A percentile compares a stretch with the other conserved stretches of the same genome.
These are phyloP conservation scores for Davidsoniella eucalypti DNA, from an alignment of 2,329 filamentous ascomycete species.

Conservation along the genomic window DNA sequence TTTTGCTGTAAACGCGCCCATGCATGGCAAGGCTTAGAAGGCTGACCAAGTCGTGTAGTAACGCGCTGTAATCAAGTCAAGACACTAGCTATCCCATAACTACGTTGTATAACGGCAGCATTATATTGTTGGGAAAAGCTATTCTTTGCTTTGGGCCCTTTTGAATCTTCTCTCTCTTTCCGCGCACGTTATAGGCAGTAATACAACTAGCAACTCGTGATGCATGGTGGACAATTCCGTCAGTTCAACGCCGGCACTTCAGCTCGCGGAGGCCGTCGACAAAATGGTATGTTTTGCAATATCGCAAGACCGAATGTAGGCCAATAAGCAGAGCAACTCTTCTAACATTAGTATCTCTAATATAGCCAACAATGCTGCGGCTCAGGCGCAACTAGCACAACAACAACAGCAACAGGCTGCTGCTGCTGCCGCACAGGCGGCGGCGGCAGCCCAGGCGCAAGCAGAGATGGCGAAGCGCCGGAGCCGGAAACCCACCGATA, in stretches of 20 bases:
- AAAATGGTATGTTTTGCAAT: constrained; percentile 8
- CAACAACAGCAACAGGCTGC: constrained; percentile 31
- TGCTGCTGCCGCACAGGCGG: constrained; percentile 26
- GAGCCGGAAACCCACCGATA: constrained; percentile 83
- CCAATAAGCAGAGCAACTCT: background rate
- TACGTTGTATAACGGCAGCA: too few relatives aligned
- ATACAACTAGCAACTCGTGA: background rate
- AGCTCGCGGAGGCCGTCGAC: constrained; percentile 4
- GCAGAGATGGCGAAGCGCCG: constrained; percentile 61
- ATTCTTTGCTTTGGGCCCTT: background rate
- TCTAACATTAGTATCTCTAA: background rate
- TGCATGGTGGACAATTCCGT: constrained; percentile 12
- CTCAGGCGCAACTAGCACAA: constrained; percentile 34
- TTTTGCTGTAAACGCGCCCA: too few relatives aligned
- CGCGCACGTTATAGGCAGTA: background rate
- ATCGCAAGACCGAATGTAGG: background rate
- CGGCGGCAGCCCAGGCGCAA: constrained; percentile 33
- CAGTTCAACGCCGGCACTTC: constrained; percentile 11
- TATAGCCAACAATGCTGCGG: constrained; percentile 21
- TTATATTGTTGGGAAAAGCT: too few relatives aligned
- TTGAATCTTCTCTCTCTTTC: background rate
- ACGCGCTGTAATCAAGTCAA: too few relatives aligned
- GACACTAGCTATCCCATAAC: too few relatives aligned
- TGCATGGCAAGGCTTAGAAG: too few relatives aligned
- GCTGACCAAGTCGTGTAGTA: too few relatives aligned